These are phyloP conservation scores for Quercus phellos DNA, from an alignment of 331 rosid genomes.

Conservation along the genomic window DNA sequence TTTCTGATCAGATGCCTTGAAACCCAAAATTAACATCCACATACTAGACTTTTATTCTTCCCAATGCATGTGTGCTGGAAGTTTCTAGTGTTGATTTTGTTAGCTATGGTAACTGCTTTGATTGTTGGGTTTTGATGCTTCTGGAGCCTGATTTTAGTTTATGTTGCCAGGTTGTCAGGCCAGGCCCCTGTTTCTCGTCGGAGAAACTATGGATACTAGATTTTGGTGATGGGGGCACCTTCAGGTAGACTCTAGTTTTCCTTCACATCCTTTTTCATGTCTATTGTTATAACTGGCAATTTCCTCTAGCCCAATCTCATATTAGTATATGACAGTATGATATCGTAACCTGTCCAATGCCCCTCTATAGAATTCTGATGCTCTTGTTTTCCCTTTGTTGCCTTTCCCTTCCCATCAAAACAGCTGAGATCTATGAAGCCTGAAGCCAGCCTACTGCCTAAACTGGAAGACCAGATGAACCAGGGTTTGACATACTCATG, in stretches of 20 bases:
- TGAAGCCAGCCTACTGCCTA: slow-evolving; percentile 92
- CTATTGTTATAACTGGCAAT: slow-evolving; percentile 31
- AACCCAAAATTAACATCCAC: neutral
- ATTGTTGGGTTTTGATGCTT: slow-evolving; percentile 11
- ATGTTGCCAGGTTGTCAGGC: slow-evolving; percentile 69
- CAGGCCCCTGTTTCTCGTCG: slow-evolving; percentile 80
- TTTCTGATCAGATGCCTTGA: neutral
- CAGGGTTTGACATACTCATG: slow-evolving; percentile 91
- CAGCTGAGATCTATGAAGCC: slow-evolving; percentile 99
- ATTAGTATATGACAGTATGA: slow-evolving; percentile 44
- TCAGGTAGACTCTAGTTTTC: slow-evolving; percentile 62
- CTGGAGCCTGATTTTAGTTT: slow-evolving; percentile 38
- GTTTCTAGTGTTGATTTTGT: neutral
- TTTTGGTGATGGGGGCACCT: slow-evolving; percentile 37
- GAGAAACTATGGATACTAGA: slow-evolving; percentile 84
- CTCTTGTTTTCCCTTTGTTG: slow-evolving; percentile 85
- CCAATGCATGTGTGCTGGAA: neutral
- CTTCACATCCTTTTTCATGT: slow-evolving; percentile 22
- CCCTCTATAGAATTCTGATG: slow-evolving; percentile 89
- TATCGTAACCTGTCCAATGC: slow-evolving; percentile 71
- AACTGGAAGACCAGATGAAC: slow-evolving; percentile 98
- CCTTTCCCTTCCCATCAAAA: slow-evolving; percentile 95
- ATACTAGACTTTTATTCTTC: neutral
- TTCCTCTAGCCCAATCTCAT: slow-evolving; percentile 36
- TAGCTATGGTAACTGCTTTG: neutral